Evolutionary conservation across 2,329 filamentous ascomycete genomes (phyloP), one percentile per base, ranked within the genome.

Genomic region (Coleophoma crateriformis): DNA sequence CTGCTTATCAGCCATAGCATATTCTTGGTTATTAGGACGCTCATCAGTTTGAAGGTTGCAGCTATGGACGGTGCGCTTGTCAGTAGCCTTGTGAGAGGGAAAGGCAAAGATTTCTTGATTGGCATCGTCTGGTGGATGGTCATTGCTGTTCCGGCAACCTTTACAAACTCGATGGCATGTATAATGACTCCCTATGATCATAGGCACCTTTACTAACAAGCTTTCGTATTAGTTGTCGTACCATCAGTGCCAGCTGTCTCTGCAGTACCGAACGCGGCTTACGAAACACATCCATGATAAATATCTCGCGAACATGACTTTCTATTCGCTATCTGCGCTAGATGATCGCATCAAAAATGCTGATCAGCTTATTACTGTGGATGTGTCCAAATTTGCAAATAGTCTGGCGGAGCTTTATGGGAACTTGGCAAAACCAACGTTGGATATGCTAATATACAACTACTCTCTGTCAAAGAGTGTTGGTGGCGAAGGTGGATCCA

Each of bases 261-360:
- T 99, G 32, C 88, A 92, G 64, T 99, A 99, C 68, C 85, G 94
- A 54, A 92, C 91, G 37, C 84, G 94, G 42, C 77, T 99, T 33
- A 99, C 94, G n/a, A 87, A 94, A 63, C 77, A 91, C 66, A 94
- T 99, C 46, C 94, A 99, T 71, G 88, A 95, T 67, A 89, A 91
- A 66, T 99, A 99, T 67, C 79, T 99, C 13, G 91, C 88, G n/a
- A 88, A 96, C 52, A 87, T 99, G 81, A 97, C 92, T 1, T 99
- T 97, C 67, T 99, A 99, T 67, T 91, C 90, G 3, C 87, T 99
- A 47, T 95, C 91, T 1, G 90, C 94, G 0, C 77, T 99, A 34
- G 94, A 99, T 62, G 94, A 99, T 66, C 84, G 94, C 64, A 96
- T 99, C 77, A 96, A 96, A 75, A 99, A 99, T 64, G 90, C 94